Evolutionary conservation across 805 yeast species (phyloP).

Genomic region (Kregervanrija pseudodelftensis): DNA sequence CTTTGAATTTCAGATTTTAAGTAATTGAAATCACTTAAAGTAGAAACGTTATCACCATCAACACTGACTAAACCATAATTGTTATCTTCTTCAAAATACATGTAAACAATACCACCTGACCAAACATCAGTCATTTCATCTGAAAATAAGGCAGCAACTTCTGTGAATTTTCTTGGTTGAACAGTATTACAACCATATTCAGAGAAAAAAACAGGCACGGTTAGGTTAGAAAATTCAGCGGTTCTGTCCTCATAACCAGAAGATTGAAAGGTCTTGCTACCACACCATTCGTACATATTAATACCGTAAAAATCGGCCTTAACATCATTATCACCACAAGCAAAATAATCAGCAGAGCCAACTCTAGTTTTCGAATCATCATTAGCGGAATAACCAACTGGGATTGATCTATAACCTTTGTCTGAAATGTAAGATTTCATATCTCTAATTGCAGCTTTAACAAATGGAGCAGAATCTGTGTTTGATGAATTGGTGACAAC

Average conservation of each 20-base stretch:
- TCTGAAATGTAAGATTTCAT: constrained; percentile 64
- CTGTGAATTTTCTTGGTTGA: constrained; percentile 71
- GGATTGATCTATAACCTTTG: constrained; percentile 66
- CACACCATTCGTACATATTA: constrained; percentile 89
- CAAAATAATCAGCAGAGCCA: constrained; percentile 73
- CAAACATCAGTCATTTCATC: constrained; percentile 78
- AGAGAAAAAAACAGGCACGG: constrained; percentile 79
- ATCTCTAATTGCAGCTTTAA: constrained; percentile 94
- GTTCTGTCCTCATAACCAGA: constrained; percentile 74
- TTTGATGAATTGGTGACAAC: constrained; percentile 79
- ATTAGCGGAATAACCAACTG: constrained; percentile 91
- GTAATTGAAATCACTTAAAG: constrained; percentile 54
- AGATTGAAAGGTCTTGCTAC: constrained; percentile 44
- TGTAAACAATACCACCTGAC: constrained; percentile 92
- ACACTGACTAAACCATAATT: constrained; percentile 72
- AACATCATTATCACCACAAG: constrained; percentile 66
- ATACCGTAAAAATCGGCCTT: constrained; percentile 76
- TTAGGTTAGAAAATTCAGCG: constrained; percentile 59
- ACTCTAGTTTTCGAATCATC: constrained; percentile 81
- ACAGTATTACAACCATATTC: constrained; percentile 82
- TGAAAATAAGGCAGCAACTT: constrained; percentile 60
- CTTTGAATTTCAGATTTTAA: constrained; percentile 46
- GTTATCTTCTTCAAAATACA: constrained; percentile 82
- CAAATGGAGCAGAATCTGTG: constrained; percentile 87
- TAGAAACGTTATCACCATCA: constrained; percentile 39